Evolutionary conservation across 208 protist genomes (phyloP).

Genomic region (Endotrypanum monterogeii): DNA sequence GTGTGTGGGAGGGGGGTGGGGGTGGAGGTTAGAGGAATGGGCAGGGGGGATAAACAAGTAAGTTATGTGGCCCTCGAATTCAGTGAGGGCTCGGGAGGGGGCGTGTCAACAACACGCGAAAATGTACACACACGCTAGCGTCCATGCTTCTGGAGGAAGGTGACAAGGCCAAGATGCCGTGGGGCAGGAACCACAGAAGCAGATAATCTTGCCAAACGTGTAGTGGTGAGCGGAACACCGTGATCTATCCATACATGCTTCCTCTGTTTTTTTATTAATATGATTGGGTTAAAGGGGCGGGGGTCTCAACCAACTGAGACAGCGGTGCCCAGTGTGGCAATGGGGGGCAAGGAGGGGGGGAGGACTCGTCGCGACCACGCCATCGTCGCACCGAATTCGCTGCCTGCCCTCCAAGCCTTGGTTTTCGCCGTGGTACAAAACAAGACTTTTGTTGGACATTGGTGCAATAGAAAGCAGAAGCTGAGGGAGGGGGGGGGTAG

Average conservation of each 20-base stretch:
- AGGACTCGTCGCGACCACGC: neutral
- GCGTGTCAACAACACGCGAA: neutral
- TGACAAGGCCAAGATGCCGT: no score
- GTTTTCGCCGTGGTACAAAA: neutral
- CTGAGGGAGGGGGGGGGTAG: slow-evolving; percentile 12
- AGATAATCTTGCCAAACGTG: no score
- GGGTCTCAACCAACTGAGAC: neutral
- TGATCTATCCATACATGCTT: no score
- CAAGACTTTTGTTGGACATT: slow-evolving; percentile 14
- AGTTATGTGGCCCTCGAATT: neutral
- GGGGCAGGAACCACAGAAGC: no score
- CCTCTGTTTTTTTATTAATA: no score
- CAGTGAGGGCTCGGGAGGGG: neutral
- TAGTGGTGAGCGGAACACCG: no score
- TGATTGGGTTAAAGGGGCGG: no score
- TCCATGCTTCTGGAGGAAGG: no score
- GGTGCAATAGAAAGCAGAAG: slow-evolving; percentile 11
- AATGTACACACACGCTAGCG: no score
- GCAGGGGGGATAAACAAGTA: slow-evolving; percentile 1
- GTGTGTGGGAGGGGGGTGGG: neutral
- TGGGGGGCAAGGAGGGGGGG: neutral
- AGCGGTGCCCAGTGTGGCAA: neutral
- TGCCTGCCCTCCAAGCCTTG: neutral
- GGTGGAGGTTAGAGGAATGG: neutral
- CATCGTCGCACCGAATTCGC: neutral